A percentile compares a stretch with the other conserved stretches of the same genome.
Conservation (phyloP, 768 basidiomycete species). For the Hericium alpestre region DNA sequence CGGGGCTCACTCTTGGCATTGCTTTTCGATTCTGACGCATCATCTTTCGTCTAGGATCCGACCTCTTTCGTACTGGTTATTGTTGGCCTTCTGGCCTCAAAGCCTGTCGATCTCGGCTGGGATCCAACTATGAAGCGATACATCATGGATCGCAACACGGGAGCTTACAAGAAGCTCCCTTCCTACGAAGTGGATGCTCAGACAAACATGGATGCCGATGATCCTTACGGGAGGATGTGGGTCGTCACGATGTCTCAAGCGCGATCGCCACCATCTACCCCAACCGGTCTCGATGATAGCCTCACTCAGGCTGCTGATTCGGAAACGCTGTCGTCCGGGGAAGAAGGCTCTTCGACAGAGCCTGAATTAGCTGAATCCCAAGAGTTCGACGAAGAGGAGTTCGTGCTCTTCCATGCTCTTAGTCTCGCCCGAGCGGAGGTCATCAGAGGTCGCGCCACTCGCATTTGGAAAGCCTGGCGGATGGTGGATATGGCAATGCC, state of each 20-base stretch:
- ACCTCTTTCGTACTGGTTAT: not conserved
- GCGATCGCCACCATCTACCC: too few relatives aligned
- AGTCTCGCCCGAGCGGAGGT: not conserved
- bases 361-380: not conserved
- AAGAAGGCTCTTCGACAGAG: not conserved
- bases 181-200: not conserved
- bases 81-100: not conserved
- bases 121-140: not conserved
- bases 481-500: not conserved
- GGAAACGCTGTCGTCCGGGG: too few relatives aligned
- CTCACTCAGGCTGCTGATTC: too few relatives aligned
- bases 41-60: not conserved
- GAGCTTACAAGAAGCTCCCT: not conserved
- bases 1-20: not conserved
- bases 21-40: not conserved
- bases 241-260: not conserved
- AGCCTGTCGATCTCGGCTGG: not conserved
- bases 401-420: not conserved
- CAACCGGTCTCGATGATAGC: too few relatives aligned
- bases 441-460: conserved; percentile 1
- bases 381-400: not conserved
- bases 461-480: not conserved
- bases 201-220: too few relatives aligned
- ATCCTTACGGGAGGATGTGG: not conserved
- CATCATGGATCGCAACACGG: not conserved